Evolutionary conservation across 495 filamentous ascomycete species (phyloP).

Genomic region (Penicillium cinerascens): DNA sequence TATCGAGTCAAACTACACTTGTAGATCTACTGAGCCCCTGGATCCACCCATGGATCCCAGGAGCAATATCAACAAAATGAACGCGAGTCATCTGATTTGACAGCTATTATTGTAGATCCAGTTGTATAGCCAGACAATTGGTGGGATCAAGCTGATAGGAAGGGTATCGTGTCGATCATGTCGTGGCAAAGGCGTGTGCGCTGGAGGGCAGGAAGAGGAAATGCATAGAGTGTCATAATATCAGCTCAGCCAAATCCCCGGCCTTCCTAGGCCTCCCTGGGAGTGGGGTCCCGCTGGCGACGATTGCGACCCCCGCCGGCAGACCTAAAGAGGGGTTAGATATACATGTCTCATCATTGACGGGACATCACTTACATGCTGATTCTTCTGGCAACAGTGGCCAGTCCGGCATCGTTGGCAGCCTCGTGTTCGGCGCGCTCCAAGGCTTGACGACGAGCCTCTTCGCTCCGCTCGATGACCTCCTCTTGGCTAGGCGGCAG

Average conservation of each 20-base stretch:
- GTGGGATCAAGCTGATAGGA: slow-evolving; percentile 24
- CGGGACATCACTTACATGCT: slow-evolving; percentile 75
- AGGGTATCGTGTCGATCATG: slow-evolving; percentile 33
- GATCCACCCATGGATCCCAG: neutral
- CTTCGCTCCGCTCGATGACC: slow-evolving; percentile 72
- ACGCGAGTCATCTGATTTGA: slow-evolving; percentile 12
- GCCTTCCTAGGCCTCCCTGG: slow-evolving; percentile 25
- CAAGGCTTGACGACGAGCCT: slow-evolving; percentile 74
- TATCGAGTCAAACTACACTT: slow-evolving; percentile 4
- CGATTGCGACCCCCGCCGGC: slow-evolving; percentile 35
- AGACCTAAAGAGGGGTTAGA: slow-evolving; percentile 31
- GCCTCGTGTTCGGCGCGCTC: slow-evolving; percentile 81
- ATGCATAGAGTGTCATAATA: slow-evolving; percentile 30
- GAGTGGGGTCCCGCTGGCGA: slow-evolving; percentile 28
- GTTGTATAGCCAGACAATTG: slow-evolving; percentile 10
- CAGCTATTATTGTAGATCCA: slow-evolving; percentile 16
- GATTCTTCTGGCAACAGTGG: slow-evolving; percentile 79
- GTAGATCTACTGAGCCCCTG: slow-evolving; percentile 7
- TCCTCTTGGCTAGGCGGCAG: slow-evolving; percentile 91
- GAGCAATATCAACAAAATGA: slow-evolving; percentile 9
- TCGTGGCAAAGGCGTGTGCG: slow-evolving; percentile 25
- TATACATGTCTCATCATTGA: neutral
- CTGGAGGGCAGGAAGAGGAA: slow-evolving; percentile 25
- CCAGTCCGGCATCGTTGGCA: slow-evolving; percentile 83
- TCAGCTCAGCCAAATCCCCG: slow-evolving; percentile 16